Percentiles rank a stretch among this genome's conserved stretches.
Conservation (phyloP, 140 eudicot genomes). For the Cichorium intybus region DNA sequence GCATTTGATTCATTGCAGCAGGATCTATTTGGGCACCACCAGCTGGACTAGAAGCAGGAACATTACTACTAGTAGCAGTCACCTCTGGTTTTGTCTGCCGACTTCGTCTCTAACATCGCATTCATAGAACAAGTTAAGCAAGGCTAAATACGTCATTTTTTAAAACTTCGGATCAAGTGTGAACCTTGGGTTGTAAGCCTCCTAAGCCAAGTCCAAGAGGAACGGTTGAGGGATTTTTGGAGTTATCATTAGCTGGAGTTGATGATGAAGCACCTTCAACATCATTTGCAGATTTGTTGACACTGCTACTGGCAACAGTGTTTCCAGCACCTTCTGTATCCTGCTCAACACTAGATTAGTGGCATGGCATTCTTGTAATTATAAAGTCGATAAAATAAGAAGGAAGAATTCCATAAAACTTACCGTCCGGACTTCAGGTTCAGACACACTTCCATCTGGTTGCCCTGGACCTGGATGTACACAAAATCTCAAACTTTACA, state of each 20-base stretch:
- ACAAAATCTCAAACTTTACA: conserved; percentile 4
- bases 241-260: conserved; percentile 24
- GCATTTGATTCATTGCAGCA: conserved; percentile 60
- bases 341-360: conserved; percentile 30
- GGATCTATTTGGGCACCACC: conserved; percentile 52
- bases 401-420: not conserved
- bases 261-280: conserved; percentile 37
- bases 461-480: conserved; percentile 44
- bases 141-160: not conserved
- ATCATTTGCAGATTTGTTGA: conserved; percentile 12
- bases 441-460: conserved; percentile 33
- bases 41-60: conserved; percentile 28
- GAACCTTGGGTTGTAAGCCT: conserved; percentile 74
- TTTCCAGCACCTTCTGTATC: conserved; percentile 17
- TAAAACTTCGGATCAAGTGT: not conserved
- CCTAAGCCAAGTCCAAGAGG: conserved; percentile 81
- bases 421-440: conserved; percentile 29
- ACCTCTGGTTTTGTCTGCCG: conserved; percentile 40
- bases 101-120: conserved; percentile 50
- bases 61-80: conserved; percentile 28
- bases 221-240: conserved; percentile 29
- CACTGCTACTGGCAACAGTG: conserved; percentile 32
- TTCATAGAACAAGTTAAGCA: not conserved
- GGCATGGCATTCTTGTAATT: not conserved
- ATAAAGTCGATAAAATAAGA: not conserved